Conservation (phyloP, 2,329 filamentous ascomycete species). For the Nigrograna mackinnonii region DNA sequence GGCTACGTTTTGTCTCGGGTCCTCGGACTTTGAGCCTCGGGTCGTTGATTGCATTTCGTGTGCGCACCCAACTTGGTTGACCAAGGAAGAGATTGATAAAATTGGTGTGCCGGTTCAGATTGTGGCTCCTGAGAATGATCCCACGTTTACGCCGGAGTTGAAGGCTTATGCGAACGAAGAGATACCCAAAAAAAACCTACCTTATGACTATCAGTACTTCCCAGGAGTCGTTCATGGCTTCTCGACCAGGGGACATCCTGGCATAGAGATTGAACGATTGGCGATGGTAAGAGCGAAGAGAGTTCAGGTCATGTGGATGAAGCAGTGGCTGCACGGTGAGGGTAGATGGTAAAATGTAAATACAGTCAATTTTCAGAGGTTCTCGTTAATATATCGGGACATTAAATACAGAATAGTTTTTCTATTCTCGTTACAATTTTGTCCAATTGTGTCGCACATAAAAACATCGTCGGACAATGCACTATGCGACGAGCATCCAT, state of each 20-base stretch:
- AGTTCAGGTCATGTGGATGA: slow-evolving; percentile 2
- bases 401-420: too few relatives aligned
- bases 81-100: slow-evolving; percentile 31
- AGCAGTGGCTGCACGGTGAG: slow-evolving; percentile 3
- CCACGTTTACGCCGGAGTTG: slow-evolving; percentile 28
- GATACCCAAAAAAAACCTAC: slow-evolving; percentile 28
- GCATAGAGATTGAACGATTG: slow-evolving; percentile 25
- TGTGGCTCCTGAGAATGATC: slow-evolving; percentile 31
- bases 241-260: slow-evolving; percentile 28
- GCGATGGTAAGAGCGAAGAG: slow-evolving; percentile 37
- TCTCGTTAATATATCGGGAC: too few relatives aligned
- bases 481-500: too few relatives aligned
- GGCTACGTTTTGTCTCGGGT: slow-evolving; percentile 33
- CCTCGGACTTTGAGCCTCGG: slow-evolving; percentile 18
- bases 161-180: slow-evolving; percentile 25
- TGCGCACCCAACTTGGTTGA: slow-evolving; percentile 33
- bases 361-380: too few relatives aligned
- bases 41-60: slow-evolving; percentile 33
- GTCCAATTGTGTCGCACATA: too few relatives aligned
- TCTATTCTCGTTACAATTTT: too few relatives aligned
- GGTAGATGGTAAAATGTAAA: too few relatives aligned
- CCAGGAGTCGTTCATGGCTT: slow-evolving; percentile 34
- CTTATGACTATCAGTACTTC: slow-evolving; percentile 37
- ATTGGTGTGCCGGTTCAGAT: slow-evolving; percentile 36
- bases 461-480: too few relatives aligned